Percentiles rank a stretch among this genome's conserved stretches.
Conservation (phyloP, 192 early-diverging fungal species). For the Rhizophagus prolifer region DNA sequence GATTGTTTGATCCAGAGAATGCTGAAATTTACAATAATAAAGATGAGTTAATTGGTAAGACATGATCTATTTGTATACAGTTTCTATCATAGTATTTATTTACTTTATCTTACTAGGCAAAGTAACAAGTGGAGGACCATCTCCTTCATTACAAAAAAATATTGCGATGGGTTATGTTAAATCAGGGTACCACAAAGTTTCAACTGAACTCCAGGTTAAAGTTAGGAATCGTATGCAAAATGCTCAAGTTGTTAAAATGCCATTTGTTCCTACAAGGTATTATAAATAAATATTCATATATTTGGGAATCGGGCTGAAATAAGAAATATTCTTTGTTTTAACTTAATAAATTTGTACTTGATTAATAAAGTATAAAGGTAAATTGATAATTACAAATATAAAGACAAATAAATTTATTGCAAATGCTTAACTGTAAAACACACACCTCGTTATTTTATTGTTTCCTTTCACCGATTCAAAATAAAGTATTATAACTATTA, state of each 20-base stretch:
- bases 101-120: slow-evolving; percentile 32
- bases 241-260: slow-evolving; percentile 89
- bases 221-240: slow-evolving; percentile 85
- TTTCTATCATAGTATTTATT: neutral
- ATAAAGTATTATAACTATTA: too few relatives aligned
- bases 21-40: slow-evolving; percentile 66
- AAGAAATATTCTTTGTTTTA: too few relatives aligned
- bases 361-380: too few relatives aligned
- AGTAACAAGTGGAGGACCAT: slow-evolving; percentile 91
- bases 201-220: slow-evolving; percentile 88
- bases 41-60: slow-evolving; percentile 65
- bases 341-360: too few relatives aligned
- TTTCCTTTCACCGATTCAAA: too few relatives aligned
- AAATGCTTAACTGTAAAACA: too few relatives aligned
- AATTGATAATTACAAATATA: too few relatives aligned
- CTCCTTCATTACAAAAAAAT: slow-evolving; percentile 91
- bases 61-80: neutral
- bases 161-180: slow-evolving; percentile 97
- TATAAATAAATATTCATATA: slow-evolving; percentile 47
- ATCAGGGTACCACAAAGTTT: slow-evolving; percentile 84
- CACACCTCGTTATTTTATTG: too few relatives aligned
- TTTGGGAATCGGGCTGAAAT: too few relatives aligned
- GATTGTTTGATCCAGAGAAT: slow-evolving; percentile 38
- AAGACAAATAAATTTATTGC: too few relatives aligned
- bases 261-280: slow-evolving; percentile 86